These are phyloP conservation scores for Mucor lusitanicus DNA, from an alignment of 371 early-diverging fungal species.

Conservation along the genomic window DNA sequence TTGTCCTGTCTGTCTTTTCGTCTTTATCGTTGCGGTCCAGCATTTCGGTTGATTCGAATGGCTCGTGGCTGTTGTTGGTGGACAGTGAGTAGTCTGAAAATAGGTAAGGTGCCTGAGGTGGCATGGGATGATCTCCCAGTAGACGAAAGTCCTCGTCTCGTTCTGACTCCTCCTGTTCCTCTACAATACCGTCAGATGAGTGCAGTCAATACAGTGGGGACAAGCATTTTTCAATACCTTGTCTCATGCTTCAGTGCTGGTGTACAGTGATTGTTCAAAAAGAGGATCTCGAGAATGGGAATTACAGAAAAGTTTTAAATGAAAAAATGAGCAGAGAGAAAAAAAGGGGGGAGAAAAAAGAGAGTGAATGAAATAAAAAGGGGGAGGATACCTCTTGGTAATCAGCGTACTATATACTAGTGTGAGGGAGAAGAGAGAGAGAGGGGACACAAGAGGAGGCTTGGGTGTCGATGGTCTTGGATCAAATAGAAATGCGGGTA, in stretches of 20 bases:
- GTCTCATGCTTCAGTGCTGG: background rate
- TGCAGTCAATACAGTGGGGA: background rate
- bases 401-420: background rate
- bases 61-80: background rate
- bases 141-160: slow-evolving; percentile 8
- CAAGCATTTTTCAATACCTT: background rate
- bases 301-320: background rate
- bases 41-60: slow-evolving; percentile 13
- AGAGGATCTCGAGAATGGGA: background rate
- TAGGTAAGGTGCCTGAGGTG: background rate
- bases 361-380: background rate
- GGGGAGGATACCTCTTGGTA: background rate
- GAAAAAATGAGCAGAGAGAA: background rate
- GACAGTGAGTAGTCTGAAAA: slow-evolving; percentile 9
- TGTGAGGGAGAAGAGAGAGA: background rate
- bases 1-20: background rate
- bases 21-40: background rate
- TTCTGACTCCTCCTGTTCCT: background rate
- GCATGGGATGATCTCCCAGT: slow-evolving; percentile 1
- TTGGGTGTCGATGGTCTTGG: background rate
- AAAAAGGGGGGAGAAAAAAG: background rate
- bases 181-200: background rate
- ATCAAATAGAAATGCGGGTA: background rate
- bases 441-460: background rate
- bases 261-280: background rate